These are phyloP conservation scores for Quercus tomentella DNA, from an alignment of 331 rosid species.

Conservation along the genomic window DNA sequence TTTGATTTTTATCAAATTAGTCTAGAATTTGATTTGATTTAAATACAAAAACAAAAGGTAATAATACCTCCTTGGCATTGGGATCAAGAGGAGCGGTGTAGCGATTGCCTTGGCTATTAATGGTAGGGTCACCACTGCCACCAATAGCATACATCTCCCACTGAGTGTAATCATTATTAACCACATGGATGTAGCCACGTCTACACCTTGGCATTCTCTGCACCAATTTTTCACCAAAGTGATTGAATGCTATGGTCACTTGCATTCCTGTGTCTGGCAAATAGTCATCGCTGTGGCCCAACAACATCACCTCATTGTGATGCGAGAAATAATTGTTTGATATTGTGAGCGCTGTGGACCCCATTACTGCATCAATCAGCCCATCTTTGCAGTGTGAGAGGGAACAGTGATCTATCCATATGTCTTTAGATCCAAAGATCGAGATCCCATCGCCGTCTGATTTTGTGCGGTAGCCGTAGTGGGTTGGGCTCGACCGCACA, in stretches of 20 bases:
- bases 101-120: slow-evolving; percentile 83
- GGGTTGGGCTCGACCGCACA: slow-evolving; percentile 66
- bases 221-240: slow-evolving; percentile 69
- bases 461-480: slow-evolving; percentile 56
- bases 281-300: slow-evolving; percentile 82
- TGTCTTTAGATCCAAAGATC: slow-evolving; percentile 57
- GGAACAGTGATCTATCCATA: slow-evolving; percentile 86
- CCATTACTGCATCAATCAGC: slow-evolving; percentile 75
- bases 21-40: no score
- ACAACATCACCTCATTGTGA: slow-evolving; percentile 83
- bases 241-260: slow-evolving; percentile 88
- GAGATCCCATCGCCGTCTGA: slow-evolving; percentile 92
- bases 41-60: no score
- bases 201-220: slow-evolving; percentile 93
- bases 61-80: slow-evolving; percentile 47
- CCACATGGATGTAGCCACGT: slow-evolving; percentile 77
- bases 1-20: no score
- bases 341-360: slow-evolving; percentile 75
- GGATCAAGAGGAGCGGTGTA: slow-evolving; percentile 57
- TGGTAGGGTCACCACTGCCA: slow-evolving; percentile 73
- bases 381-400: slow-evolving; percentile 83
- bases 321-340: slow-evolving; percentile 79
- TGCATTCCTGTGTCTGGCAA: slow-evolving; percentile 70
- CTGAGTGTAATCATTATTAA: slow-evolving; percentile 69
- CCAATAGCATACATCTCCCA: slow-evolving; percentile 98